Base-by-base conservation (phyloP, 2,329 filamentous ascomycete genomes). In the Scopulariopsis brevicaulis region DNA sequence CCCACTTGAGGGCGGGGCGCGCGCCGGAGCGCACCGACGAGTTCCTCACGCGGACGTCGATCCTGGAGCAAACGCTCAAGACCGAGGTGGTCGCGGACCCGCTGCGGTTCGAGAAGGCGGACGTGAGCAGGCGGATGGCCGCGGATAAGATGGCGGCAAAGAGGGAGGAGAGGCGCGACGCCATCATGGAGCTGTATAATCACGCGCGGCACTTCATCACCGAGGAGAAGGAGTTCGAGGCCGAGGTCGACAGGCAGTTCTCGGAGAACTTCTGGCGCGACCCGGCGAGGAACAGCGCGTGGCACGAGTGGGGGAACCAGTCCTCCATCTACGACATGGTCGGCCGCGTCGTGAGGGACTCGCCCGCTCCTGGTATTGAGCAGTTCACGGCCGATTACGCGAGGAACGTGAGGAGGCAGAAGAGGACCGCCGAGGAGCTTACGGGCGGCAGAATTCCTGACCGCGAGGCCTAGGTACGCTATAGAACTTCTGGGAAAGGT, bases 161-260 rank as follows among this genome's bases (percentile, higher is more conserved):
- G 57, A 84, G 84, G 67, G 32, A 54, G 32, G 53, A 37, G 53
- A 82, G 87, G 55, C 78, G 82, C 60, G 83, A 93, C 63, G 81
- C 86, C 18, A 74, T 99, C 34, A 90, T 96, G 72, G 85, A 89
- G 59, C 80, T 99, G 14, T 99, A 99, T 73, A 88, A 94, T 74
- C 88, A 91, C 64, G 91, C 94, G 5, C 82, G 87, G 28, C 77
- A 83, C 46, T 99, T 97, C 73, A 96, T 99, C 68, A 85, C 90
- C 20, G 85, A 81, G 25, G 91, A 96, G 69, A 74, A 79, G 55
- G 86, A 96, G 69, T 80, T 99, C 37, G 81, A 88, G 64, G 76
- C 77, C 18, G 81, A 84, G 63, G 85, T 96, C 59, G 87, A 95
- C 24, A 74, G 78, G 62, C 78, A 86, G n/a, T 99, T 96, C 73